A percentile compares a stretch with the other conserved stretches of the same genome.
phyloP scores from a whole-genome alignment of 495 filamentous ascomycete genomes.

The Xylaria telfairii region DNA sequence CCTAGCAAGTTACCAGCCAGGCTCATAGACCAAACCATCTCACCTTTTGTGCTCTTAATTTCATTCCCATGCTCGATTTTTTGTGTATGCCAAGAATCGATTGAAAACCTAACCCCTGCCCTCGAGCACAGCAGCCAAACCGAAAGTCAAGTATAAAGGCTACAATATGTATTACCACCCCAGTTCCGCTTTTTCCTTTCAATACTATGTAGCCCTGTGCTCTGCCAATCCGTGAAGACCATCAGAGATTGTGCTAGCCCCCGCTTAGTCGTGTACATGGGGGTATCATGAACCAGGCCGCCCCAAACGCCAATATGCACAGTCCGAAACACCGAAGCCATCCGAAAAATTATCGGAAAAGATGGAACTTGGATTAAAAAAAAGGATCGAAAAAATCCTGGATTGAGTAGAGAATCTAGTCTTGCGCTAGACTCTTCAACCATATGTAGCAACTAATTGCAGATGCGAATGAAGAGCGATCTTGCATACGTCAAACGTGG shows the following conservation, averaged over 20 bases:
- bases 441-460: slow-evolving; percentile 40
- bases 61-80: neutral
- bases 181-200: neutral
- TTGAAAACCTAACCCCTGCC: neutral
- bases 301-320: slow-evolving; percentile 35
- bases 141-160: neutral
- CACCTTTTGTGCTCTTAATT: neutral
- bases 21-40: neutral
- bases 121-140: neutral
- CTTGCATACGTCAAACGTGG: slow-evolving; percentile 38
- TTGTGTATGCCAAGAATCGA: slow-evolving; percentile 12
- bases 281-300: slow-evolving; percentile 34
- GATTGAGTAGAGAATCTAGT: slow-evolving; percentile 6
- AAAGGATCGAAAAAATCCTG: slow-evolving; percentile 5
- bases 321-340: slow-evolving; percentile 30
- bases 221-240: slow-evolving; percentile 4
- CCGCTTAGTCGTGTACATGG: slow-evolving; percentile 32
- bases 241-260: slow-evolving; percentile 2
- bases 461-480: slow-evolving; percentile 48
- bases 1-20: neutral
- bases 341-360: slow-evolving; percentile 23
- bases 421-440: neutral
- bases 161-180: slow-evolving; percentile 8
- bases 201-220: neutral
- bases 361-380: slow-evolving; percentile 22